These are phyloP conservation scores for Fusarium devonianum DNA, from an alignment of 2,329 filamentous ascomycete genomes.

Conservation along the genomic window DNA sequence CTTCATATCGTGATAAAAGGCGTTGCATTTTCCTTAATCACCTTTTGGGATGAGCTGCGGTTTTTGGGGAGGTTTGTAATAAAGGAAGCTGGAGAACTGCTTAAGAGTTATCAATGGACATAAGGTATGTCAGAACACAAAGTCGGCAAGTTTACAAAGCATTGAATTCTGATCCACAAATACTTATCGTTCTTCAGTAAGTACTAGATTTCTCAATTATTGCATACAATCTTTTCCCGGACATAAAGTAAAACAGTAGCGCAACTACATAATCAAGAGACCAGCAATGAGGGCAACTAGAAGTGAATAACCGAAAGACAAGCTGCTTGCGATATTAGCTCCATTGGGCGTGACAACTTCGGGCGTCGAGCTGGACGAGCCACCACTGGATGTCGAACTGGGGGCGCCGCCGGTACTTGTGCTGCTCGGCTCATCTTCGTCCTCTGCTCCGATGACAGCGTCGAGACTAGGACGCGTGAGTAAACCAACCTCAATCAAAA, in stretches of 20 bases:
- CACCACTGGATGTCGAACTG: slow-evolving; percentile 2
- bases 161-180: too few relatives aligned
- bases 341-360: slow-evolving; percentile 1
- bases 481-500: too few relatives aligned
- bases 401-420: neutral
- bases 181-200: too few relatives aligned
- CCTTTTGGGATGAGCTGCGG: too few relatives aligned
- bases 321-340: neutral
- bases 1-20: too few relatives aligned
- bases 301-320: neutral
- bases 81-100: neutral
- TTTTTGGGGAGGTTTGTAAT: too few relatives aligned
- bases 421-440: slow-evolving; percentile 3
- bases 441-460: neutral
- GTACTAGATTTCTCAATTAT: too few relatives aligned
- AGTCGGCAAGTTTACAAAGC: too few relatives aligned
- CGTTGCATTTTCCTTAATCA: too few relatives aligned
- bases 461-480: slow-evolving; percentile 3
- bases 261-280: slow-evolving; percentile 3
- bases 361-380: slow-evolving; percentile 3
- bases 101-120: slow-evolving; percentile 25
- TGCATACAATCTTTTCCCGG: neutral
- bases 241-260: neutral
- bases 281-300: slow-evolving; percentile 8
- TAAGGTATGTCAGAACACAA: too few relatives aligned